Conservation (phyloP, 495 filamentous ascomycete species). For the Aspergillus heteromorphus region DNA sequence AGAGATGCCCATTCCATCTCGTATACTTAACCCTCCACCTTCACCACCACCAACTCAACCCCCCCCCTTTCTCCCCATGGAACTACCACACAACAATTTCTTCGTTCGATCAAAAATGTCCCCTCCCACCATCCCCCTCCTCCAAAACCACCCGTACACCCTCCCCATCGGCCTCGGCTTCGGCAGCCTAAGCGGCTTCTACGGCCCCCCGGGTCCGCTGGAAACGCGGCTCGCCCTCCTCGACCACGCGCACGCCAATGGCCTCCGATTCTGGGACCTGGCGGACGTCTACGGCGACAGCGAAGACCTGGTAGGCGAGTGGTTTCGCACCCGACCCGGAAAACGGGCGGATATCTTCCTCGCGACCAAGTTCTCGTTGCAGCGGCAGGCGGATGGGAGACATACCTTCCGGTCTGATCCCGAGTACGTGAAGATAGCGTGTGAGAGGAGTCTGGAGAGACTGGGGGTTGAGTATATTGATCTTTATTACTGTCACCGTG, state of each 20-base stretch:
- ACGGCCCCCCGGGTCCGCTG: background rate
- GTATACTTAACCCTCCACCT: too few species aligned
- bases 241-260: slow-evolving; percentile 47
- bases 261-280: slow-evolving; percentile 55
- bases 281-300: slow-evolving; percentile 44
- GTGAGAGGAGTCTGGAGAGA: slow-evolving; percentile 47
- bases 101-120: too few species aligned
- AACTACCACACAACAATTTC: too few species aligned
- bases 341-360: slow-evolving; percentile 55
- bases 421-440: slow-evolving; percentile 47
- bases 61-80: too few species aligned
- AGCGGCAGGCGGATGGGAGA: slow-evolving; percentile 11
- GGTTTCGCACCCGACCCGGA: slow-evolving; percentile 49
- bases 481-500: slow-evolving; percentile 46
- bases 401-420: slow-evolving; percentile 41
- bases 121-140: too few species aligned
- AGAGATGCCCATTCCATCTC: too few species aligned
- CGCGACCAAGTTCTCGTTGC: slow-evolving; percentile 43
- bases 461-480: slow-evolving; percentile 52
- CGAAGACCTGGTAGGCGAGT: slow-evolving; percentile 42
- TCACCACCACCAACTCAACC: too few species aligned
- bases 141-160: too few species aligned
- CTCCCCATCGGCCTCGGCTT: background rate
- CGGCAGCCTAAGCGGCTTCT: background rate
- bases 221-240: slow-evolving; percentile 19